Conservation (phyloP, 2,329 filamentous ascomycete genomes). For the Plectosphaerella cucumerina region DNA sequence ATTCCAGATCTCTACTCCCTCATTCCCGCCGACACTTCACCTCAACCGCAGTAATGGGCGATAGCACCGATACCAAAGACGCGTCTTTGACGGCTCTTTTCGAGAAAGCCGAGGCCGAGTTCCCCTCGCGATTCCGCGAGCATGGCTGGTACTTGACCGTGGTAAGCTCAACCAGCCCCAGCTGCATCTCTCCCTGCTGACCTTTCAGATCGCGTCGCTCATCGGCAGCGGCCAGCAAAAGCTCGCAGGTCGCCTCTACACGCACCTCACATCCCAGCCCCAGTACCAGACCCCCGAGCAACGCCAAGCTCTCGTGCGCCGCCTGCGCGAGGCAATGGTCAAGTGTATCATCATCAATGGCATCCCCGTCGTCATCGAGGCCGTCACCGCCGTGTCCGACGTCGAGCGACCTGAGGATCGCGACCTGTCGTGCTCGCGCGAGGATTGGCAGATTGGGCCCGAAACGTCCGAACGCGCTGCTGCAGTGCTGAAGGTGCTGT, state of each 20-base stretch:
- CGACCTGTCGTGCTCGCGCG: constrained; percentile 49
- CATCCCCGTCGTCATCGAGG: constrained; percentile 59
- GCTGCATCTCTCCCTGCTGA: constrained; percentile 7
- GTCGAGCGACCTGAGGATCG: constrained; percentile 50
- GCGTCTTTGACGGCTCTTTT: not conserved
- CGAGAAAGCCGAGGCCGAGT: not conserved
- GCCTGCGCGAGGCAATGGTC: constrained; percentile 53
- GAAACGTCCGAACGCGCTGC: constrained; percentile 48
- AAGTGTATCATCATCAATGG: constrained; percentile 56
- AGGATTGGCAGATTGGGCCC: constrained; percentile 54
- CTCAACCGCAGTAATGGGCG: too few species aligned
- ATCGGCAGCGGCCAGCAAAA: constrained; percentile 28
- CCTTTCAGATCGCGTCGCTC: constrained; percentile 10
- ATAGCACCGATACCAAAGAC: too few species aligned
- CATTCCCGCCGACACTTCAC: too few species aligned
- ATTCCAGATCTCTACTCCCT: too few species aligned
- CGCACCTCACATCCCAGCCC: constrained; percentile 46
- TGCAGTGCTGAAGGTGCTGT: constrained; percentile 53
- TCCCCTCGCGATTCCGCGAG: not conserved
- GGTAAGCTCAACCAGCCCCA: constrained; percentile 1
- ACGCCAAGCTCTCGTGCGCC: constrained; percentile 42
- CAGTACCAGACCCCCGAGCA: constrained; percentile 35
- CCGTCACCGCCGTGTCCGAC: constrained; percentile 48
- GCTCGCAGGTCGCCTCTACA: constrained; percentile 49
- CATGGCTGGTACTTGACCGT: constrained; percentile 7